Conservation (phyloP, 495 filamentous ascomycete species). For the Umbilicaria muhlenbergii region DNA sequence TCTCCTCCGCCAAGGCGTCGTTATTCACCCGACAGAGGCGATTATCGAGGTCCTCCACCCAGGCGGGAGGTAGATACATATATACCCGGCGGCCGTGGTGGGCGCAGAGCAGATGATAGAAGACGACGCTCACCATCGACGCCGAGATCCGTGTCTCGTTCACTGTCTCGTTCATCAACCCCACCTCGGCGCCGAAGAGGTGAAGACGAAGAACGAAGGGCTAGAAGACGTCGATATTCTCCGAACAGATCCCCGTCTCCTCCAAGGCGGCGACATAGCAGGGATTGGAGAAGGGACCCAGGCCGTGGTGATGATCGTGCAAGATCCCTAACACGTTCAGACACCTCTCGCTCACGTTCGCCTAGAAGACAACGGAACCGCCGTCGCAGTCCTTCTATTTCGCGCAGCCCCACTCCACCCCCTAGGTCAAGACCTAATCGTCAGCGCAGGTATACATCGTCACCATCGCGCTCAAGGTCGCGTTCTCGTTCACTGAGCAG, state of each 20-base stretch:
- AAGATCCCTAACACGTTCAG: constrained; percentile 32
- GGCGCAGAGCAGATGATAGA: constrained; percentile 12
- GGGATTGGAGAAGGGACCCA: constrained; percentile 24
- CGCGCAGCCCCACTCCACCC: constrained; percentile 29
- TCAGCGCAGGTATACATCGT: constrained; percentile 8
- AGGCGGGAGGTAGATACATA: constrained; percentile 42
- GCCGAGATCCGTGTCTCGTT: constrained; percentile 22
- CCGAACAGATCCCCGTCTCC: constrained; percentile 25
- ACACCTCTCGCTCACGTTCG: constrained; percentile 45
- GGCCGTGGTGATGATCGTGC: constrained; percentile 35
- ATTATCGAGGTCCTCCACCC: constrained; percentile 33
- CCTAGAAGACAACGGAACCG: constrained; percentile 35
- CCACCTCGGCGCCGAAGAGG: constrained; percentile 22
- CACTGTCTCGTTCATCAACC: constrained; percentile 24
- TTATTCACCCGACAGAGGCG: constrained; percentile 28
- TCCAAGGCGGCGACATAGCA: constrained; percentile 20
- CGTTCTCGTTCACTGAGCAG: constrained; percentile 28
- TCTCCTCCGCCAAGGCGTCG: constrained; percentile 47
- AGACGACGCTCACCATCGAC: constrained; percentile 21
- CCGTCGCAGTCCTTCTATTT: constrained; percentile 23
- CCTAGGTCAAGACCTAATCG: constrained; percentile 2
- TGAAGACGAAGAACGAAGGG: constrained; percentile 13
- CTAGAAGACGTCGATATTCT: constrained; percentile 21
- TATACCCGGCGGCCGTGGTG: constrained; percentile 27
- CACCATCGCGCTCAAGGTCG: constrained; percentile 23